Percentiles rank a stretch among this genome's conserved stretches.
These are phyloP conservation scores for Helicocarpus griseus DNA, from an alignment of 2,329 filamentous ascomycete species.

Conservation along the genomic window DNA sequence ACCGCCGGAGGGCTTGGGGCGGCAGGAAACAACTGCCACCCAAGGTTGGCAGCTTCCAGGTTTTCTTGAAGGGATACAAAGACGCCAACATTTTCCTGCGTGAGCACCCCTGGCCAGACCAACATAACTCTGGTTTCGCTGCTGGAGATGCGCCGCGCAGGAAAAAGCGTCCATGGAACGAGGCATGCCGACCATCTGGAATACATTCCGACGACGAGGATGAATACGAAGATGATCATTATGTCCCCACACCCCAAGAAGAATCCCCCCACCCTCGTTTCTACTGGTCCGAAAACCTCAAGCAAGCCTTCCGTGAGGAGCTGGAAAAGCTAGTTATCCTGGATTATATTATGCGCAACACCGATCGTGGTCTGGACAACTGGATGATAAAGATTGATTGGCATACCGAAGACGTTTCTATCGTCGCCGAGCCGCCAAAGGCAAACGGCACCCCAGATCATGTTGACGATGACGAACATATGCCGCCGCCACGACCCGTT, in stretches of 20 bases:
- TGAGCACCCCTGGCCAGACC: slow-evolving; percentile 95
- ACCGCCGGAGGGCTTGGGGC: slow-evolving; percentile 75
- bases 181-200: slow-evolving; percentile 65
- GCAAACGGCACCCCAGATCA: slow-evolving; percentile 39
- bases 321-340: slow-evolving; percentile 94
- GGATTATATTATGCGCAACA: slow-evolving; percentile 99
- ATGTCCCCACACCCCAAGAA: slow-evolving; percentile 35
- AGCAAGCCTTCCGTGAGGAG: slow-evolving; percentile 88
- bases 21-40: slow-evolving; percentile 78
- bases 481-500: slow-evolving; percentile 52
- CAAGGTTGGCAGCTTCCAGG: slow-evolving; percentile 92
- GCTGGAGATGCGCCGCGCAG: slow-evolving; percentile 57
- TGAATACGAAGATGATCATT: slow-evolving; percentile 40
- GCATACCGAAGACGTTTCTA: slow-evolving; percentile 69
- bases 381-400: slow-evolving; percentile 99
- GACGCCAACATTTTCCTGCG: slow-evolving; percentile 92
- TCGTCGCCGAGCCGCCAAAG: slow-evolving; percentile 75
- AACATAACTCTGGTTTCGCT: slow-evolving; percentile 60
- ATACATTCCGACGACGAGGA: slow-evolving; percentile 53
- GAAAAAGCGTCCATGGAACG: slow-evolving; percentile 66
- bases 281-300: slow-evolving; percentile 77
- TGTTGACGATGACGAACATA: slow-evolving; percentile 38
- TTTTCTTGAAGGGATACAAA: slow-evolving; percentile 93
- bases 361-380: slow-evolving; percentile 90
- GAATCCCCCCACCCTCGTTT: slow-evolving; percentile 46